Evolutionary conservation across 2,329 filamentous ascomycete genomes (phyloP), one percentile per base, ranked within the genome.

Genomic region (Triangularia setosa): DNA sequence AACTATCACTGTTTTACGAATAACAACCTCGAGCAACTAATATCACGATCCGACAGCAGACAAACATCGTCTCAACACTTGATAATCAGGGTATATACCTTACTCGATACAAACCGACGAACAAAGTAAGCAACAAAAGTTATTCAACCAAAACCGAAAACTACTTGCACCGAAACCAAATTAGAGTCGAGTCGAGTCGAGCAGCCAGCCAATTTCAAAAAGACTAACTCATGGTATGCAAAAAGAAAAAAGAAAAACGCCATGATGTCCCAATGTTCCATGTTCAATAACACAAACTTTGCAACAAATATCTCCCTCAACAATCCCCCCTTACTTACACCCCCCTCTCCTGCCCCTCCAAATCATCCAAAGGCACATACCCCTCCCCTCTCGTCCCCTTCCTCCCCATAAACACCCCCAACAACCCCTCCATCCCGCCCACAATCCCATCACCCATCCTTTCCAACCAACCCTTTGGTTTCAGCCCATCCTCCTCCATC

Each of bases 401-500:
- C 58, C 48, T 60, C n/a, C 58, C 58, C 33, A 48, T 40, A 23
- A 59, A 44, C 21, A 53, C 40, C 16, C 58, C 58, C 25, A 28
- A 30, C 68, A 80, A 79, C 4, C 77, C 77, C 16, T 80, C 72
- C 14, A 83, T 58, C 5, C 80, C 76, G 55, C 75, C 74, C 5
- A 79, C 61, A 30, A 68, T n/a, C 4, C 75, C 80, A 55, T 76
- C 75, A 69, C 75, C 79, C 72, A 77, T 78, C 68, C 73, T 77
- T 71, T 77, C 70, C 3, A 78, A 79, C 30, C 82, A 80, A 62
- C 84, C 84, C 69, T 84, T 83, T 69, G 90, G 87, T 30, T 90
- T 79, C 14, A 58, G 54, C 62, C 82, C 80, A 6, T 85, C 84
- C 53, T 90, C 86, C 55, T 91, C 86, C 91, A 98, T 94, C 93